These are phyloP conservation scores for Trichocladium antarcticum DNA, from an alignment of 495 filamentous ascomycete genomes.

Conservation along the genomic window DNA sequence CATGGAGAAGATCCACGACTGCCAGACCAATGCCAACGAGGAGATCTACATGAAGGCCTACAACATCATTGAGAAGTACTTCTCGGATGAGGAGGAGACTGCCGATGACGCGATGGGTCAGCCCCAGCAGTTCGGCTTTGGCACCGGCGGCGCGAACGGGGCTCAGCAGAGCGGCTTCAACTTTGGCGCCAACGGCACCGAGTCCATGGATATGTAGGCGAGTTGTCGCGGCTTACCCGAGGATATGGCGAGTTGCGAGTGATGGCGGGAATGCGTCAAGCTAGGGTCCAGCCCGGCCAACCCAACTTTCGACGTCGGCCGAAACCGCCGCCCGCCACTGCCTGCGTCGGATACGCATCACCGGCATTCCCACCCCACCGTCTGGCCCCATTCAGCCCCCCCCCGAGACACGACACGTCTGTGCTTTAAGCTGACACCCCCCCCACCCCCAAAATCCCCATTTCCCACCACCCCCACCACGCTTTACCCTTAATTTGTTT, in stretches of 20 bases:
- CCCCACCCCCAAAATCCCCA: conserved; percentile 5
- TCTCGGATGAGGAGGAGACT: conserved; percentile 93
- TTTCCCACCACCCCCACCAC: conserved; percentile 17
- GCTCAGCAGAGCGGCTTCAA: conserved; percentile 63
- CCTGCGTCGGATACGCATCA: background rate
- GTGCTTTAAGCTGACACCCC: conserved; percentile 17
- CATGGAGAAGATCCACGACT: conserved; percentile 99
- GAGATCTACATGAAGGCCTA: conserved; percentile 99
- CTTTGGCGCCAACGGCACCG: conserved; percentile 74
- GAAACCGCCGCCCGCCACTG: background rate
- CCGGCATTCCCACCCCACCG: too few relatives aligned
- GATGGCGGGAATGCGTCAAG: background rate
- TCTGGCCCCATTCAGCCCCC: too few relatives aligned
- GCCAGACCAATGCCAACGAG: conserved; percentile 99
- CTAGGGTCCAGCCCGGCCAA: background rate
- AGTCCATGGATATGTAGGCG: conserved; percentile 98
- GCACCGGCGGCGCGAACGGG: conserved; percentile 51
- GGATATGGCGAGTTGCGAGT: background rate
- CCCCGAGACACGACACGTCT: conserved; percentile 14
- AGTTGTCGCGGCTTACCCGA: background rate
- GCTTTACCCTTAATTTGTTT: conserved; percentile 36
- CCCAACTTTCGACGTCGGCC: background rate
- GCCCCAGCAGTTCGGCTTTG: conserved; percentile 67
- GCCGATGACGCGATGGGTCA: conserved; percentile 52
- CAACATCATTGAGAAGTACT: conserved; percentile 99